Conservation (phyloP, 805 yeast genomes). For the Yarrowia yakushimensis region DNA sequence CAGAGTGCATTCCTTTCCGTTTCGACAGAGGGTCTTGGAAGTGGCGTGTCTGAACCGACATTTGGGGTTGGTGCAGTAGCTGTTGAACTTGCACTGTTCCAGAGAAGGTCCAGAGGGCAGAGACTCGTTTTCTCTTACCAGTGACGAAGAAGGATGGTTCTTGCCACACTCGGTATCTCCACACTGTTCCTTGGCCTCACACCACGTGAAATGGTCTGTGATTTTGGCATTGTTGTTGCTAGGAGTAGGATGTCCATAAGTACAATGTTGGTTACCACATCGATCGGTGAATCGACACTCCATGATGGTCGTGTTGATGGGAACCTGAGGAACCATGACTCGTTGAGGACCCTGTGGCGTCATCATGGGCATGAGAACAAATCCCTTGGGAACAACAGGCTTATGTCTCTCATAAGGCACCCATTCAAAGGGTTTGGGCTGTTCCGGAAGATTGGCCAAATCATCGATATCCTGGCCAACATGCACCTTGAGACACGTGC, state of each 20-base stretch:
- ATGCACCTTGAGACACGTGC: conserved; percentile 79
- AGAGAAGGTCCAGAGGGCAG: conserved; percentile 49
- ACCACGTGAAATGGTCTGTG: conserved; percentile 61
- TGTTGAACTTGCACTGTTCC: conserved; percentile 80
- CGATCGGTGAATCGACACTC: conserved; percentile 72
- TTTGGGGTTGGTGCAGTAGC: conserved; percentile 67
- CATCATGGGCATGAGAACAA: conserved; percentile 13
- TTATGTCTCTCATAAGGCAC: neutral
- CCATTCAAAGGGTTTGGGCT: conserved; percentile 23
- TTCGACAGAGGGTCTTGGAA: conserved; percentile 70
- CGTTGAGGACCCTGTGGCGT: conserved; percentile 13
- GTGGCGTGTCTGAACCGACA: conserved; percentile 87
- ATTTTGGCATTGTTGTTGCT: conserved; percentile 73
- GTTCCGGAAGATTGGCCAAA: conserved; percentile 17
- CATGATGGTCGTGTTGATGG: conserved; percentile 39
- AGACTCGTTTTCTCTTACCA: conserved; percentile 37
- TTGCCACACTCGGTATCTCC: conserved; percentile 56
- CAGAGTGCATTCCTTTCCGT: conserved; percentile 73
- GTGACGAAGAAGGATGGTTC: conserved; percentile 79
- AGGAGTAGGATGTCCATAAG: conserved; percentile 90
- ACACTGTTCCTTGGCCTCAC: conserved; percentile 67
- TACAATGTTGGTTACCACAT: conserved; percentile 76
- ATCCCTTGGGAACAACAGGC: conserved; percentile 7
- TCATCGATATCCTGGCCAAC: conserved; percentile 64
- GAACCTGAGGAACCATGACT: conserved; percentile 54